Evolutionary conservation across 352 stramenopile species (phyloP).

Genomic region (Globisporangium spiculum): DNA sequence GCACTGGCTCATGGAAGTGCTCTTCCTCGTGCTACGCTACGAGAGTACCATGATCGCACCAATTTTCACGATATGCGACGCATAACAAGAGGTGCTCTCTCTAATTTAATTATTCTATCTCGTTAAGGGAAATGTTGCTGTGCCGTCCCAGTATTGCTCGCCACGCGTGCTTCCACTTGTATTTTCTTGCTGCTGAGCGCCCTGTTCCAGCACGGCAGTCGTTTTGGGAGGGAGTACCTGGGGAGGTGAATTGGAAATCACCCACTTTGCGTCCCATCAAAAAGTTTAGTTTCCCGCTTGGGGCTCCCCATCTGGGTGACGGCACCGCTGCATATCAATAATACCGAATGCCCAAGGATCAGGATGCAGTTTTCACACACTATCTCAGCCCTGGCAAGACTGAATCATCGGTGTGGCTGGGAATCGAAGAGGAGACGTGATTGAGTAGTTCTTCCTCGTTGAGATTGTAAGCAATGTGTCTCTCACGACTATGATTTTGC

Average conservation of each 20-base stretch:
- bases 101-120: slow-evolving; percentile 4
- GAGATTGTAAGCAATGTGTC: background rate
- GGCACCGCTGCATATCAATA: too few relatives aligned
- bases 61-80: slow-evolving; percentile 41
- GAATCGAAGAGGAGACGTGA: too few relatives aligned
- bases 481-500: background rate
- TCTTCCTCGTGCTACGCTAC: slow-evolving; percentile 56
- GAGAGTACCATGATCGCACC: slow-evolving; percentile 46
- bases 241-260: background rate
- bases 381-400: too few relatives aligned
- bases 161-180: background rate
- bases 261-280: background rate
- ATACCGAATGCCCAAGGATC: too few relatives aligned
- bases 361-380: too few relatives aligned
- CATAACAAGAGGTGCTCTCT: slow-evolving; percentile 2
- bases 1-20: slow-evolving; percentile 60
- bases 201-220: background rate
- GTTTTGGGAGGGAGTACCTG: background rate
- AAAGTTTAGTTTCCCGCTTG: background rate
- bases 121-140: background rate
- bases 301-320: background rate
- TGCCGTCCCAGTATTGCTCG: background rate
- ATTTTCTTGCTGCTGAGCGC: background rate
- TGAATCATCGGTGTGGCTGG: too few relatives aligned
- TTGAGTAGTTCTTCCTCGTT: background rate